phyloP scores from a whole-genome alignment of 2,329 filamentous ascomycete genomes.

The Geosmithia morbida region DNA sequence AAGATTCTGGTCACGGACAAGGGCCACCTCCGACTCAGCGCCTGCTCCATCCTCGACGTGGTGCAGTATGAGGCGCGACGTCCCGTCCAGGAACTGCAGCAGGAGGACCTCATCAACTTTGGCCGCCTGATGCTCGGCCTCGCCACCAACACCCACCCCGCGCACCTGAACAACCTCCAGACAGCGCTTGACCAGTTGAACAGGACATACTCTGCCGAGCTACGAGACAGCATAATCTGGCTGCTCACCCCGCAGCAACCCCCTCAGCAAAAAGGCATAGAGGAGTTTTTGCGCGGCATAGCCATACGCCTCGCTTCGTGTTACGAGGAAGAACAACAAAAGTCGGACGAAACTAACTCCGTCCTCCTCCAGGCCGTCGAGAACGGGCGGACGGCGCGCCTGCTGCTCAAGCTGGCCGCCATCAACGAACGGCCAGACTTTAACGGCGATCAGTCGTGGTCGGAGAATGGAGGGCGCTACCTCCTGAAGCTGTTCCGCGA shows the following conservation, averaged over 20 bases:
- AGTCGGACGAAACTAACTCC: conserved; percentile 53
- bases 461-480: conserved; percentile 84
- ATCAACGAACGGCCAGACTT: conserved; percentile 86
- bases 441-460: conserved; percentile 66
- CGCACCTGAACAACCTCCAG: conserved; percentile 44
- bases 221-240: conserved; percentile 72
- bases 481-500: conserved; percentile 91
- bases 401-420: conserved; percentile 68
- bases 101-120: conserved; percentile 75
- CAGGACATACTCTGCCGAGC: conserved; percentile 60
- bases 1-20: conserved; percentile 87
- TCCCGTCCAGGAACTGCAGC: conserved; percentile 62
- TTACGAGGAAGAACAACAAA: conserved; percentile 67
- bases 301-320: conserved; percentile 60
- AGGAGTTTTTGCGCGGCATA: conserved; percentile 66
- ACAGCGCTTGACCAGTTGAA: conserved; percentile 64
- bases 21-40: conserved; percentile 76
- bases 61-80: conserved; percentile 63
- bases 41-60: conserved; percentile 81
- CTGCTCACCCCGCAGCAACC: conserved; percentile 53
- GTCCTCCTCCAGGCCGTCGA: conserved; percentile 72
- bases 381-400: conserved; percentile 71
- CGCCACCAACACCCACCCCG: conserved; percentile 49
- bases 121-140: conserved; percentile 75
- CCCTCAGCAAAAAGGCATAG: conserved; percentile 51